Base-by-base conservation (phyloP, 1,284 basidiomycete genomes). In the Porodaedalea pini region DNA sequence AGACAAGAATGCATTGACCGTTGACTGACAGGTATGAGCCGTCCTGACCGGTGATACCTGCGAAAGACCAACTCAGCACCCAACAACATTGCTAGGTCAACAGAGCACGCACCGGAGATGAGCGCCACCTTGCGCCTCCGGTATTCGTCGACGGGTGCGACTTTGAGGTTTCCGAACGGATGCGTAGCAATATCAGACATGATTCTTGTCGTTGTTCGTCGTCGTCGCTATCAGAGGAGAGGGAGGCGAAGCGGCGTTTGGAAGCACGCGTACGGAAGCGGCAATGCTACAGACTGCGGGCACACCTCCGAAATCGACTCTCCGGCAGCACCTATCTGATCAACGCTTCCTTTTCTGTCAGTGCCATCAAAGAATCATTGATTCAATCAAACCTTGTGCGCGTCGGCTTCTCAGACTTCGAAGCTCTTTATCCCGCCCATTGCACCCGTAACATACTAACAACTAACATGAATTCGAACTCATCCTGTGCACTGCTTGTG, bases 41-140 rank as follows among this genome's bases (percentile, higher is more conserved):
- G 73, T 94, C 92, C 73, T 94, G 92, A 17, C 92, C 92, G 64
- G 92, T 94, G 70, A 95, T 90, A 70, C 92, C 92, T 92, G 66
- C 34, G 56, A 44, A 27, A 43, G 11, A 39, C n/a, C 43, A 47
- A 51, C 31, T 44, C 39, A 49, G 29, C 49, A 32, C 43, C 51
- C 51, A 51, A 56, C 48, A 49, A 25, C 44, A 27, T 34, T 31
- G 54, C 3, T 21, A 44, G 39, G 37, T 39, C 54, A 34, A 62
- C 54, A n/a, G 61, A 43, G 55, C 45, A 69, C 76, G 58, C 65
- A 91, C 92, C 92, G 65, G 89, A 91, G 65, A 95, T 88, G 58
- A 95, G 77, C 13, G 92, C 92, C 62, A 95, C 90, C 70, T 94
- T 94, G 71, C 92, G 84, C 73, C 88, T 85, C 64, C 80, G 78